Base-by-base conservation (phyloP, 164 flowering plant species). In the Paratinospora sagittata region DNA sequence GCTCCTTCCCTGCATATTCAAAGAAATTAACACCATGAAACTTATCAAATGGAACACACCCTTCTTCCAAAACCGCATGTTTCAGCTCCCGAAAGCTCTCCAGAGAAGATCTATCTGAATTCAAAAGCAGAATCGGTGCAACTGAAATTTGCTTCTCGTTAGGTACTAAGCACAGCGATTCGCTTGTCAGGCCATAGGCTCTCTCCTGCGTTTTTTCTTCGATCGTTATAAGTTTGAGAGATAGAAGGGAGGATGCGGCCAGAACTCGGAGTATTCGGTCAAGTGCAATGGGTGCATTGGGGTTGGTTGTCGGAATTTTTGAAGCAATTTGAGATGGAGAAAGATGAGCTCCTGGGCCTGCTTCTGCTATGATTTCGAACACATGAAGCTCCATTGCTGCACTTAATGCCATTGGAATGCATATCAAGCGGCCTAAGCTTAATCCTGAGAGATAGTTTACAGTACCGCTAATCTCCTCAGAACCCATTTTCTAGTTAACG, bases 191-290 rank as follows among this genome's bases (percentile, higher is more conserved):
- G 1, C 78, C 78, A 36, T 71, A 76, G 11, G 37, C n/a, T n/a
- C n/a, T n/a, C n/a, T n/a, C n/a, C n/a, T n/a, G n/a, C n/a, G n/a
- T n/a, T n/a, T n/a, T n/a, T n/a, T n/a, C n/a, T n/a, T n/a, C n/a
- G 63, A 11, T 36, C 36, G 14, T 45, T n/a, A n/a, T 34, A 0
- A 23, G 9, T 37, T 3, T 39, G 47, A 63, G n/a, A 0, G 67
- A 71, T n/a, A 76, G 72, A 24, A 72, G 12, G 6, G 52, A 24
- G 45, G 61, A 63, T 24, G 71, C 68, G 13, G 30, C 68, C 6
- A 76, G 74, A 14, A 76, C 11, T 27, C 72, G 34, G 26, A 76
- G 78, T 4, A 76, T 76, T 17, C 78, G 71, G 0, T 76, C 75
- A 11, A 76, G 43, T 17, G 66, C 36, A 26, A 52, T 26, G 0